A percentile compares a stretch with the other conserved stretches of the same genome.
Evolutionary conservation across 768 basidiomycete genomes (phyloP).

Genomic region (Tricholoma furcatifolium): DNA sequence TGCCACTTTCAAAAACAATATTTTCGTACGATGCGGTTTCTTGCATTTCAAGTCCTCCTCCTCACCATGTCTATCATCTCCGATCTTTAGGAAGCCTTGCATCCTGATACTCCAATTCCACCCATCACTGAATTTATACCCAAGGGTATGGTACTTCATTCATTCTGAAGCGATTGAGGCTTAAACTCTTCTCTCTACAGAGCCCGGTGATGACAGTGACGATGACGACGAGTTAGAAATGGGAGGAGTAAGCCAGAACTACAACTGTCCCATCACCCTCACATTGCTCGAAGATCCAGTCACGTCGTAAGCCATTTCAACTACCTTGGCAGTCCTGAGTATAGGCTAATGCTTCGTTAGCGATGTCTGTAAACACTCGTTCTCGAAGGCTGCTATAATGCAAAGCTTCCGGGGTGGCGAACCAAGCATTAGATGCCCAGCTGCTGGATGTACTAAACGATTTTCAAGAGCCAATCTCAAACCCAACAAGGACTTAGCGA

Average conservation of each 20-base stretch:
- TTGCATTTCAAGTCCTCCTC: neutral
- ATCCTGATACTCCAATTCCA: slow-evolving; percentile 70
- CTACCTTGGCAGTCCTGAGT: slow-evolving; percentile 6
- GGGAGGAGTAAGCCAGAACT: slow-evolving; percentile 81
- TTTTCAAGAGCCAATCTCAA: slow-evolving; percentile 53
- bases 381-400: slow-evolving; percentile 68
- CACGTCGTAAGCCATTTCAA: slow-evolving; percentile 63
- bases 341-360: slow-evolving; percentile 32
- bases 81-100: slow-evolving; percentile 56
- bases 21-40: slow-evolving; percentile 50
- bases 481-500: slow-evolving; percentile 56
- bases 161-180: neutral
- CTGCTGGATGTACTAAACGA: slow-evolving; percentile 65
- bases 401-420: slow-evolving; percentile 50
- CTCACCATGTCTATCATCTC: neutral
- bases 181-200: slow-evolving; percentile 42
- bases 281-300: slow-evolving; percentile 67
- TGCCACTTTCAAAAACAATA: slow-evolving; percentile 54
- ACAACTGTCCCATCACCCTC: slow-evolving; percentile 82
- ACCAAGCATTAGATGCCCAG: slow-evolving; percentile 51
- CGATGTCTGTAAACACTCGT: slow-evolving; percentile 75
- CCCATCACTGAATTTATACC: slow-evolving; percentile 73
- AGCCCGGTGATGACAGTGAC: slow-evolving; percentile 78
- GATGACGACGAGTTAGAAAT: slow-evolving; percentile 88
- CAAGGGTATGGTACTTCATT: slow-evolving; percentile 44